A percentile compares a stretch with the other conserved stretches of the same genome.
phyloP scores from a whole-genome alignment of 2,329 filamentous ascomycete genomes.

The Penicillium hesseltinei region DNA sequence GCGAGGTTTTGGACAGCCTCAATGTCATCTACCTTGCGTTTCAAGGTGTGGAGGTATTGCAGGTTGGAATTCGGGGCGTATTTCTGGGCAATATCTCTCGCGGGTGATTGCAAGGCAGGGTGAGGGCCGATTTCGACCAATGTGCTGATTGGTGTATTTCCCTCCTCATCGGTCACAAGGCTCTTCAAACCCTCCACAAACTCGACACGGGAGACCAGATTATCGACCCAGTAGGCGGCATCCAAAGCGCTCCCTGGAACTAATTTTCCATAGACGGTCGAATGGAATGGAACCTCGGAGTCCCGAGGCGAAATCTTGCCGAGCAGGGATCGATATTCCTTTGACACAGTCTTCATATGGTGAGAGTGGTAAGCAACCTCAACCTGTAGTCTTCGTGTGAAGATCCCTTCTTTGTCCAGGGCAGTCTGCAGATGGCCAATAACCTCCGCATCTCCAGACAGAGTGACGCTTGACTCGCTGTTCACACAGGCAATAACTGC shows the following conservation, averaged over 20 bases:
- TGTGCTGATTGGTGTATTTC: conserved; percentile 8
- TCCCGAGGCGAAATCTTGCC: conserved; percentile 19
- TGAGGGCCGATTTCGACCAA: conserved; percentile 24
- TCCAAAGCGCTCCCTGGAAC: conserved; percentile 13
- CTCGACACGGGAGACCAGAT: conserved; percentile 22
- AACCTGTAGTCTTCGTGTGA: conserved; percentile 29
- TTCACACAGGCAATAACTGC: conserved; percentile 29
- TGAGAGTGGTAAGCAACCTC: conserved; percentile 33
- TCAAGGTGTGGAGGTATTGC: conserved; percentile 20
- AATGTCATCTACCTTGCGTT: conserved; percentile 16
- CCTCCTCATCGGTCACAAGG: conserved; percentile 1
- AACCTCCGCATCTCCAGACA: conserved; percentile 25
- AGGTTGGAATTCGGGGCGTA: conserved; percentile 11
- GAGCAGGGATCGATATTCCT: conserved; percentile 18
- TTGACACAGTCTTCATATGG: conserved; percentile 27
- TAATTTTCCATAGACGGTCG: conserved; percentile 19
- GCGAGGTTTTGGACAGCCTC: conserved; percentile 21
- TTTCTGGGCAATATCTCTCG: conserved; percentile 16
- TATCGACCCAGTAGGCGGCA: conserved; percentile 24
- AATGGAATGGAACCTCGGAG: conserved; percentile 21
- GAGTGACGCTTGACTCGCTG: conserved; percentile 25
- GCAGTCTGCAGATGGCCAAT: conserved; percentile 16
- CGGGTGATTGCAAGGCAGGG: conserved; percentile 19
- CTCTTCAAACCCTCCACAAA: conserved; percentile 23
- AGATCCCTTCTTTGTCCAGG: conserved; percentile 21